Conservation (phyloP, 345 rosid species). For the Geranium brycei region DNA sequence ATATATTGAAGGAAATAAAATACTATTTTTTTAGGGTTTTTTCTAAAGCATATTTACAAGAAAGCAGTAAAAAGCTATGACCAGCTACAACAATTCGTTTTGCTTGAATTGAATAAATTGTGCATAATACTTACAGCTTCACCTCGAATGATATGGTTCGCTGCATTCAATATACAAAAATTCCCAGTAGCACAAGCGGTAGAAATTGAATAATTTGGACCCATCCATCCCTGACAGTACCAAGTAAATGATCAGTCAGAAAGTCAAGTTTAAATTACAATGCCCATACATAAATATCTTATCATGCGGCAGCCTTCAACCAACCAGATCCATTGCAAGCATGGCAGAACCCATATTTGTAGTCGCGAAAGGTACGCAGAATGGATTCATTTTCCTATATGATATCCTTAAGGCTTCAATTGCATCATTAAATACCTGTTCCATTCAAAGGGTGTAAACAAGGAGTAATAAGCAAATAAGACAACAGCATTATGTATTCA, state of each 20-base stretch:
- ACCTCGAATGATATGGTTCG: constrained; percentile 82
- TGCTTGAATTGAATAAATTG: constrained; percentile 10
- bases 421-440: constrained; percentile 81
- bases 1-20: constrained; percentile 3
- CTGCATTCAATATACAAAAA: constrained; percentile 84
- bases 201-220: constrained; percentile 92
- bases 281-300: neutral
- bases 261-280: constrained; percentile 10
- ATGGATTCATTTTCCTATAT: constrained; percentile 88
- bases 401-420: constrained; percentile 82
- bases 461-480: neutral
- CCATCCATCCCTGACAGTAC: constrained; percentile 85
- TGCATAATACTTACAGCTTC: constrained; percentile 75
- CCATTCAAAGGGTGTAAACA: constrained; percentile 4
- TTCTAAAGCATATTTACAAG: neutral
- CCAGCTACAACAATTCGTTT: neutral
- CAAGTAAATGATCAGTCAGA: constrained; percentile 11
- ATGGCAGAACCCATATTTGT: constrained; percentile 99
- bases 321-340: constrained; percentile 95
- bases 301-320: constrained; percentile 13
- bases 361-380: constrained; percentile 90
- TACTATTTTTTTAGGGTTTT: neutral
- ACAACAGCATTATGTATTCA: neutral
- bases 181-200: constrained; percentile 96
- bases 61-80: neutral